Conservation (phyloP, 169 alveolate species). For the Eimeria praecox region DNA sequence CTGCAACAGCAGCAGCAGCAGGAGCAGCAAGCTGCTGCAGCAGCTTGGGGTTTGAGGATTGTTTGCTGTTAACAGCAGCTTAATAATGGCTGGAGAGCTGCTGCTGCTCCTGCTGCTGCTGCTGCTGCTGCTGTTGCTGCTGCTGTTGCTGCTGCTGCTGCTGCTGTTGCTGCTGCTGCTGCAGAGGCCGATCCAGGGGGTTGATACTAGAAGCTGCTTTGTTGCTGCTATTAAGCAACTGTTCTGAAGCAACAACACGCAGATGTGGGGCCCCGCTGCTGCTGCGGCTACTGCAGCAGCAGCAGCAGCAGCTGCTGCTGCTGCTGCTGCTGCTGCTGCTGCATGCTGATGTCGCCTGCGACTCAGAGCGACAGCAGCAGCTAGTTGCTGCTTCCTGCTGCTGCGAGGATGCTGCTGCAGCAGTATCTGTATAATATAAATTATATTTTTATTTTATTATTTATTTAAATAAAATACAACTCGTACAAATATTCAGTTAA, state of each 20-base stretch:
- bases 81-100: too few relatives aligned
- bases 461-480: too few relatives aligned
- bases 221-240: not conserved
- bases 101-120: conserved; percentile 43
- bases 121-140: conserved; percentile 22
- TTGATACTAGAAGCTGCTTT: not conserved
- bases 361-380: not conserved
- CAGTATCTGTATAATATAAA: not conserved
- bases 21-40: too few relatives aligned
- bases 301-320: not conserved
- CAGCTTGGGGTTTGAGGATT: too few relatives aligned
- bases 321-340: not conserved
- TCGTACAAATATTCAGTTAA: not conserved
- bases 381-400: not conserved
- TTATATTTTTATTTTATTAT: too few relatives aligned
- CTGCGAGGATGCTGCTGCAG: not conserved
- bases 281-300: not conserved
- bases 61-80: too few relatives aligned
- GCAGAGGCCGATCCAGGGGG: not conserved
- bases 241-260: conserved; percentile 10
- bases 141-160: conserved; percentile 12
- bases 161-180: not conserved
- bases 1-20: too few relatives aligned
- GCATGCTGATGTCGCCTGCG: conserved; percentile 12
- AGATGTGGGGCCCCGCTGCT: conserved; percentile 2